Evolutionary conservation across 2,329 filamentous ascomycete genomes (phyloP), one percentile per base, ranked within the genome.

Genomic region (Alternaria burnsii): DNA sequence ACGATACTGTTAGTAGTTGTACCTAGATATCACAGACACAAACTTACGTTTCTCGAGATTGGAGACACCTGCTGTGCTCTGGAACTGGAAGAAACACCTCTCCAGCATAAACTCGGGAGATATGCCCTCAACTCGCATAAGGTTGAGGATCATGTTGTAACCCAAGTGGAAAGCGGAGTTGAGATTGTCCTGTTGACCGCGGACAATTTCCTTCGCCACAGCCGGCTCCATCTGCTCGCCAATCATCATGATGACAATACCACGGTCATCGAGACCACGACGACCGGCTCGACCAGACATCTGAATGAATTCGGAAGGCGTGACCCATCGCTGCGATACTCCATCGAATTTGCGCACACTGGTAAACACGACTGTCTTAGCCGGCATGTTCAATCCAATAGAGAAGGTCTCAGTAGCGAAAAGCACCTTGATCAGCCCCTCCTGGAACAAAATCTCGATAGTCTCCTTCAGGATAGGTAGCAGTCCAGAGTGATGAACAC

Each of bases 221-320:
- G 92, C 89, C 1, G 95, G 95, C 73, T 99, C 95, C 83, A 99
- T 94, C 81, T 95, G 93, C 78, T 96, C 92, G 74, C 96, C 91
- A 63, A 99, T 91, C 94, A 99, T 98, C 93, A 99, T 98, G 78
- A 99, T 98, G 69, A 99, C 95, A 70, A 98, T 96, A 86, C 95
- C 95, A 67, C 95, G 91, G 64, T 97, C 94, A 82, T 99, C 95
- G 55, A 99, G 90, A 81, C 95, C 95, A 88, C 95, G 90, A 86
- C 95, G 92, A 76, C 95, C 95, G 61, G 95, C 95, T 80, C 95
- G 92, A 63, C 95, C 95, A 55, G 95, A 97, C 95, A 99, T 99
- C 77, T 99, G 95, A 53, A 99, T 92, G 79, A 98, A 99, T 73
- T 99, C 95, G 11, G 93, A 97, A 2, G 93, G 93, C 0, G 94